phyloP scores from a whole-genome alignment of 2,329 filamentous ascomycete species.

The Dothideomycetidae sp. region DNA sequence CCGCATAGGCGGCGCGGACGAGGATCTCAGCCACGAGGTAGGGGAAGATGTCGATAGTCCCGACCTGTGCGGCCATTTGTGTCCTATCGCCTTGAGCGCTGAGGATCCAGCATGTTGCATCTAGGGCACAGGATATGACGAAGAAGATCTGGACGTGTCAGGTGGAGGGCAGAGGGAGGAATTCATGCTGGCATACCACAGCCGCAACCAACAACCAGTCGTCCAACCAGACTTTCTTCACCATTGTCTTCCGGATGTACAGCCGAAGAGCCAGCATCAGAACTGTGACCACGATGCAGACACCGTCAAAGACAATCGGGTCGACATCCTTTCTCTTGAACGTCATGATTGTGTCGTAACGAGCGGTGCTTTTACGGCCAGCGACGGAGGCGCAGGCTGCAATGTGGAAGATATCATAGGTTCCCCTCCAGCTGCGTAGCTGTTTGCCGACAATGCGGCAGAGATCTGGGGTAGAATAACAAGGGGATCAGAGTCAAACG shows the following conservation, averaged over 20 bases:
- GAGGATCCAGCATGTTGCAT: not conserved
- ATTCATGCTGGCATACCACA: not conserved
- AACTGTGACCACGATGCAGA: too few species aligned
- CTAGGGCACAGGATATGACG: not conserved
- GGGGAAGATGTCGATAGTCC: not conserved
- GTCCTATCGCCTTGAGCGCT: not conserved
- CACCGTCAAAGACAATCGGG: too few species aligned
- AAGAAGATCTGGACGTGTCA: not conserved
- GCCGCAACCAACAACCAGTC: slow-evolving; percentile 1
- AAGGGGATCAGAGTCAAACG: too few species aligned
- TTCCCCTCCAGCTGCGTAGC: too few species aligned
- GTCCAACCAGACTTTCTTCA: slow-evolving; percentile 1
- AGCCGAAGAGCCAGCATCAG: not conserved
- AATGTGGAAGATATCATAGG: too few species aligned
- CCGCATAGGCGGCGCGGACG: slow-evolving; percentile 4
- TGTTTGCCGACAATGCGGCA: too few species aligned
- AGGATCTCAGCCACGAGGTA: slow-evolving; percentile 1
- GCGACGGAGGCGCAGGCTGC: too few species aligned
- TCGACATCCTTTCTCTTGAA: too few species aligned
- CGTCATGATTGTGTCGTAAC: too few species aligned
- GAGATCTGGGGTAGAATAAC: too few species aligned
- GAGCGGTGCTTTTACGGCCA: too few species aligned
- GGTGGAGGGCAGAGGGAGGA: too few species aligned
- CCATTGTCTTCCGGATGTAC: slow-evolving; percentile 1
- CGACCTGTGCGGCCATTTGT: not conserved